Base-by-base conservation (phyloP, 495 filamentous ascomycete genomes). In the Tuber brumale region DNA sequence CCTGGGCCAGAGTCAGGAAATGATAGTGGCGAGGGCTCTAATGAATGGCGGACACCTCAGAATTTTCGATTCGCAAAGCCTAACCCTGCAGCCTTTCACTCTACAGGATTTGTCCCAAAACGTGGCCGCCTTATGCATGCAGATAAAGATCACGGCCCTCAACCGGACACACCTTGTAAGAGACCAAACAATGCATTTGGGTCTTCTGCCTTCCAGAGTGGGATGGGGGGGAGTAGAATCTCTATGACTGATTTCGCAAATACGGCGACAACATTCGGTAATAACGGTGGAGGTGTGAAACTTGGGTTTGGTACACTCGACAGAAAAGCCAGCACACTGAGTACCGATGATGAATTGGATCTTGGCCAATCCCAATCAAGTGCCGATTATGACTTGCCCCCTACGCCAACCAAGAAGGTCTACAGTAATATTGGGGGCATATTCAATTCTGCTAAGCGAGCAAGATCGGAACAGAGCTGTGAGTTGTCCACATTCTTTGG, bases 151-250 rank as follows among this genome's bases (percentile, higher is more conserved):
- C 85, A 86, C 69, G 86, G 89, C 19, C 85, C 86, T 44, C 85
- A 86, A 71, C 95, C 96, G 0, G 95, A 98, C 82, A 99, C 95
- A 23, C 95, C 95, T 12, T 98, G 95, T 85, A 99, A 98, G 91
- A 93, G 80, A 88, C 89, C 79, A 61, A 74, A 70, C 66, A 76
- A 42, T 85, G 86, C 70, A 90, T 90, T 73, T 90, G 92, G 83
- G 85, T 89, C 71, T 88, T 91, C 27, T 89, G 84, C 88, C 51
- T 84, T 85, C 51, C 84, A 89, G 86, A 87, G 48, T 86, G 79
- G 79, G 14, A 70, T 74, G 80, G 76, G 88, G 31, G 89, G 91
- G 76, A 86, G 89, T 82, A 88, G 88, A 71, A 91, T 93, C 51
- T 93, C 93, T 78, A 91, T 91, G 21, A 90, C 86, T 75, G 85